Evolutionary conservation across 208 protist genomes (phyloP).

Genomic region (Herpetomonas muscarum): DNA sequence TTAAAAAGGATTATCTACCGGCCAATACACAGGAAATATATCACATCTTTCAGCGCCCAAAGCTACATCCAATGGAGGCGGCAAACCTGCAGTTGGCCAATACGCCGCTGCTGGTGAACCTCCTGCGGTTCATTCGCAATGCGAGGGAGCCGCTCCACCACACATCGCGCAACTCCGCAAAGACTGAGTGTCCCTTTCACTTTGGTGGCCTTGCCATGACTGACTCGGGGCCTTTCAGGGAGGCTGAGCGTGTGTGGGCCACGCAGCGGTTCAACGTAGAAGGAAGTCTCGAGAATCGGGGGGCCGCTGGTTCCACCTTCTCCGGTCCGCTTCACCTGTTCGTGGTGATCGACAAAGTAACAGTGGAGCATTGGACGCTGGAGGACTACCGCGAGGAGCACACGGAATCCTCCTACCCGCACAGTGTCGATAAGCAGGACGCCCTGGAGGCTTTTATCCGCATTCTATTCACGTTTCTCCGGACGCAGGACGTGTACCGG

Average conservation of each 20-base stretch:
- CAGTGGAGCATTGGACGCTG: conserved; percentile 41
- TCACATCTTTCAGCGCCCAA: too few relatives aligned
- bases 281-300: background rate
- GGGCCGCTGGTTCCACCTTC: conserved; percentile 8
- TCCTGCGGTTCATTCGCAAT: conserved; percentile 46
- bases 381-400: conserved; percentile 38
- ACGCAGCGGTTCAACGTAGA: background rate
- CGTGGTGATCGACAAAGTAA: conserved; percentile 25
- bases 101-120: conserved; percentile 37
- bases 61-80: conserved; percentile 22
- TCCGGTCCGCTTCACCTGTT: conserved; percentile 32
- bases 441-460: conserved; percentile 36
- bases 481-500: conserved; percentile 31
- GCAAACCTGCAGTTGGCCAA: conserved; percentile 23
- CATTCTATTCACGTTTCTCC: conserved; percentile 37
- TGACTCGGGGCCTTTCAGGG: conserved; percentile 30
- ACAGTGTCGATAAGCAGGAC: conserved; percentile 31
- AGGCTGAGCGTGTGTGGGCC: conserved; percentile 33
- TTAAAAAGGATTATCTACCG: too few relatives aligned
- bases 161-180: conserved; percentile 23
- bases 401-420: conserved; percentile 34
- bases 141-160: conserved; percentile 14
- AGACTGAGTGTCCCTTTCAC: conserved; percentile 21
- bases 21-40: too few relatives aligned
- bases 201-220: conserved; percentile 38